Base-by-base conservation (phyloP, 768 basidiomycete genomes). In the Termitomyces sp. region DNA sequence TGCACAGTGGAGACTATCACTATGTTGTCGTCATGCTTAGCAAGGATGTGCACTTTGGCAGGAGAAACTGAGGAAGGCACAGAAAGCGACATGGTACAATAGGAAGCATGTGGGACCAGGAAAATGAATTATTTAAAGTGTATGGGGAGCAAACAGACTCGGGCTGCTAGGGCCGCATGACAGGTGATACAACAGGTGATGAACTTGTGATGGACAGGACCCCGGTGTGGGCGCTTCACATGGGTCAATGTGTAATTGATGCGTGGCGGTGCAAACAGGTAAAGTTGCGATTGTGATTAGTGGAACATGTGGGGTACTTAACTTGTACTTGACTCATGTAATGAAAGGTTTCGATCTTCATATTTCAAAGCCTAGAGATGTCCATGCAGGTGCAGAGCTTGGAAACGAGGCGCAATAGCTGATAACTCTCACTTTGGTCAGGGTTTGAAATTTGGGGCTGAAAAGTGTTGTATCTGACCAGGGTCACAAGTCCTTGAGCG, bases 1-100 rank as follows among this genome's bases (percentile, higher is more conserved):
- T 97, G 87, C 45, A 93, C 82, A 20, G 95, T 94, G 16, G 85
- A 76, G 65, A 93, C 85, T 69, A 98, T 89, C 61, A 98, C 96
- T 18, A 98, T 88, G 72, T 96, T 94, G 69, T 92, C 81, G 62
- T 89, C 89, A 66, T 82, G 75, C 77, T 91, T 88, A 66, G 83
- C 76, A 46, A 93, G 82, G 24, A 93, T 65, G 61, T 77, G 78
- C 26, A 84, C 76, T 69, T 84, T 89, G 56, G 79, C 78, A 55
- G 74, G 65, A 24, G 76, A 75, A 18, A 44, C 20, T n/a, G 52
- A 48, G 32, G 57, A 32, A 26, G 52, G 9, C 12, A 30, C 49
- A 3, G 57, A 13, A n/a, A 58, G 45, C 5, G 57, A 53, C 57
- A 58, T 58, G 37, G 36, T 48, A 30, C n/a, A 26, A 20, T 32